Evolutionary conservation across 345 rosid species (phyloP).

Genomic region (Nasturtium officinale): DNA sequence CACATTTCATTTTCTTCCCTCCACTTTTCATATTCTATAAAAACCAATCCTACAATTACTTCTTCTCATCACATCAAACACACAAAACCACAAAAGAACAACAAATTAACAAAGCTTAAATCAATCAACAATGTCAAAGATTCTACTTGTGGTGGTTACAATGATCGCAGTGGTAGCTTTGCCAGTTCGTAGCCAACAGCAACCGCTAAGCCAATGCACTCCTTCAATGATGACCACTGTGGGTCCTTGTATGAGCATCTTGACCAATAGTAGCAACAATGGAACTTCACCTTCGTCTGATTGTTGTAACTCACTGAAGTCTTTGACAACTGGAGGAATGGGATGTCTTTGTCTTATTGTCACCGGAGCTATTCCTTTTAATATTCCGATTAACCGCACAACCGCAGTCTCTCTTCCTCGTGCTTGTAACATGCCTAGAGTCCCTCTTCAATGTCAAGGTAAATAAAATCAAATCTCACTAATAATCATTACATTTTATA

Average conservation of each 20-base stretch:
- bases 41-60: conserved; percentile 22
- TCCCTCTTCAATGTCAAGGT: conserved; percentile 85
- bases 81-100: conserved; percentile 20
- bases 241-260: conserved; percentile 68
- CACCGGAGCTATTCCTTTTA: conserved; percentile 70
- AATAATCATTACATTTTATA: not conserved
- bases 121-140: conserved; percentile 26
- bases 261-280: conserved; percentile 62
- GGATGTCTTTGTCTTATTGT: conserved; percentile 75
- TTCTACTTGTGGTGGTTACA: not conserved
- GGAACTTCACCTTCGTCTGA: conserved; percentile 61
- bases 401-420: conserved; percentile 84
- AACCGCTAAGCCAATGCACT: conserved; percentile 56
- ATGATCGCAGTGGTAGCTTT: conserved; percentile 33
- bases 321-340: conserved; percentile 58
- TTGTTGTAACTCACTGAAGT: conserved; percentile 68
- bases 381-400: conserved; percentile 68
- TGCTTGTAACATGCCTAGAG: conserved; percentile 79
- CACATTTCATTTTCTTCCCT: conserved; percentile 34
- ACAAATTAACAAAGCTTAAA: conserved; percentile 10
- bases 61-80: conserved; percentile 26
- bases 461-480: not conserved
- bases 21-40: conserved; percentile 38
- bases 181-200: conserved; percentile 51
- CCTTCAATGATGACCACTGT: conserved; percentile 55